Evolutionary conservation across 2,329 filamentous ascomycete species (phyloP).

Genomic region (Colletotrichum gigasporum): DNA sequence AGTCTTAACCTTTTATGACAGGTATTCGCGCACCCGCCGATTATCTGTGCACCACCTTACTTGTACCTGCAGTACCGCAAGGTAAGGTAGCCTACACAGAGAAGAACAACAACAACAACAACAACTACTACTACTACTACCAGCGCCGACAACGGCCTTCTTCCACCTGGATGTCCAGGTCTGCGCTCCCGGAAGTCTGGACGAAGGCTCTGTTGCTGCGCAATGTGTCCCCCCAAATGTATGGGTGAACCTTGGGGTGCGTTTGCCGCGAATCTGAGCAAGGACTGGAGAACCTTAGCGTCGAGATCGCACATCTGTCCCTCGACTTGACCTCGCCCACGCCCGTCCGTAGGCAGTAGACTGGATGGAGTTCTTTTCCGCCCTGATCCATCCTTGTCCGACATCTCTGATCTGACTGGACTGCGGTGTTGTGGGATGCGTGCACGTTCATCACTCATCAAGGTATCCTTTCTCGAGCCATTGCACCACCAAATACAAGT

Average conservation of each 20-base stretch:
- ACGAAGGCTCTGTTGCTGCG: background rate
- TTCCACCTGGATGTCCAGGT: background rate
- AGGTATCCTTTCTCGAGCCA: background rate
- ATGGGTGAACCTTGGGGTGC: background rate
- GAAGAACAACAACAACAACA: no score
- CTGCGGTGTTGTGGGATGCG: background rate
- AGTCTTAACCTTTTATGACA: background rate
- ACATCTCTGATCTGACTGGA: background rate
- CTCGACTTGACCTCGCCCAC: background rate
- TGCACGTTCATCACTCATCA: background rate
- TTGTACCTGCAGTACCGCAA: no score
- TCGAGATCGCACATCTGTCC: background rate
- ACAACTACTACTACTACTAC: background rate
- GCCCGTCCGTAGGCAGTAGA: background rate
- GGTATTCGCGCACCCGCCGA: background rate
- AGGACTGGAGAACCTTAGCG: background rate
- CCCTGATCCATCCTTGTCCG: slow-evolving; percentile 3
- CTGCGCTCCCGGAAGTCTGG: background rate
- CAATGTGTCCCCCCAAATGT: background rate
- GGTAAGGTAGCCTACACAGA: no score
- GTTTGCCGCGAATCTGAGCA: background rate
- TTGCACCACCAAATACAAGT: background rate
- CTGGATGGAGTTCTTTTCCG: slow-evolving; percentile 11
- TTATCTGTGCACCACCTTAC: background rate
- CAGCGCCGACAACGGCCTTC: background rate